Evolutionary conservation across 179 eudicot genomes (phyloP).

Genomic region (Spinacia oleracea): DNA sequence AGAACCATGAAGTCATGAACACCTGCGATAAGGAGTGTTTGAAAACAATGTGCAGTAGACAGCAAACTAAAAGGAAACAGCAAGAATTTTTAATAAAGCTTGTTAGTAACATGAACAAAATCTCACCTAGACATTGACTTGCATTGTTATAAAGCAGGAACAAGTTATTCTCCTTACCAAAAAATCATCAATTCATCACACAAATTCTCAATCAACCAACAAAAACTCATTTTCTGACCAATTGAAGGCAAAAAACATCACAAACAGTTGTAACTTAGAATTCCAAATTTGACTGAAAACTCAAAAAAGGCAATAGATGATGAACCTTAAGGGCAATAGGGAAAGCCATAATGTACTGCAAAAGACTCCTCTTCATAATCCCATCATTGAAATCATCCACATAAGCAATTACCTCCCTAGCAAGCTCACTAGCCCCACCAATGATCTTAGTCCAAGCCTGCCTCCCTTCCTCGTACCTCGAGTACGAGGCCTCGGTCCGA

Average conservation of each 20-base stretch:
- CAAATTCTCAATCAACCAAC: not conserved
- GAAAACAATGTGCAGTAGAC: too few species aligned
- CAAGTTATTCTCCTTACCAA: not conserved
- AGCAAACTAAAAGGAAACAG: too few species aligned
- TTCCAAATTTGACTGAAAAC: not conserved
- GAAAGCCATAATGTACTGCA: slow-evolving; percentile 85
- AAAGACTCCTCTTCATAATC: slow-evolving; percentile 58
- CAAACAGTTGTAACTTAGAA: not conserved
- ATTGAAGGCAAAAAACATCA: not conserved
- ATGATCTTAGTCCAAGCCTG: slow-evolving; percentile 89
- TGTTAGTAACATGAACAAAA: too few species aligned
- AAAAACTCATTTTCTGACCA: not conserved
- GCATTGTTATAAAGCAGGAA: slow-evolving; percentile 4
- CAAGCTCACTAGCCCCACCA: slow-evolving; percentile 70
- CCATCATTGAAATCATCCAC: slow-evolving; percentile 55
- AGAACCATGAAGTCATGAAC: too few species aligned
- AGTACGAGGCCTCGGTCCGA: slow-evolving; percentile 94
- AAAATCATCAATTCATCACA: not conserved
- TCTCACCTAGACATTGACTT: too few species aligned
- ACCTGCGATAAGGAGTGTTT: too few species aligned
- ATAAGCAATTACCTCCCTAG: slow-evolving; percentile 68
- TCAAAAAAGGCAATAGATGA: too few species aligned
- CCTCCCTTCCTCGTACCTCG: slow-evolving; percentile 87
- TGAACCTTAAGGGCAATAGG: slow-evolving; percentile 97
- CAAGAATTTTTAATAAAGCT: too few species aligned